Conservation (phyloP, 2,329 filamentous ascomycete species). For the Claviceps humidiphila region DNA sequence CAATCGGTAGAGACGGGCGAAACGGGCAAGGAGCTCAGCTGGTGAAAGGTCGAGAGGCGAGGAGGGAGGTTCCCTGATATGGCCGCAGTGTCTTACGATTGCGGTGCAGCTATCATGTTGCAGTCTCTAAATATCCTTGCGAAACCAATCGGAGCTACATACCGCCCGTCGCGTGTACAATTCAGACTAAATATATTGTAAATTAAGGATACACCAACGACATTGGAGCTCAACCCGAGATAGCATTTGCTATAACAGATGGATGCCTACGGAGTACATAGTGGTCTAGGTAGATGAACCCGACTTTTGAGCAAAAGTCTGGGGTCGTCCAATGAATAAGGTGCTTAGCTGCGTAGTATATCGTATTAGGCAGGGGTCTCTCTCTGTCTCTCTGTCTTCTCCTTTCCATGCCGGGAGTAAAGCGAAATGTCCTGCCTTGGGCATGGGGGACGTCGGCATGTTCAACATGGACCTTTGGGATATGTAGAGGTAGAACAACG, state of each 20-base stretch:
- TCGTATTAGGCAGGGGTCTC: too few species aligned
- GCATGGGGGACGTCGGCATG: too few species aligned
- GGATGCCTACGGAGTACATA: not conserved
- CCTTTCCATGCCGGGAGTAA: too few species aligned
- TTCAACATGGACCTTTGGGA: too few species aligned
- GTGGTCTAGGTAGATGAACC: not conserved
- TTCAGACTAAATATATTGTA: slow-evolving; percentile 1
- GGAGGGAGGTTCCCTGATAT: not conserved
- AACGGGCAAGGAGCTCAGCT: not conserved
- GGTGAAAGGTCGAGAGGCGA: not conserved
- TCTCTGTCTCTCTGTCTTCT: too few species aligned
- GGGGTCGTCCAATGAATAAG: too few species aligned
- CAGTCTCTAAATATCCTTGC: not conserved
- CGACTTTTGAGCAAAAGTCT: not conserved
- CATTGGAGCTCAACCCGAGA: not conserved
- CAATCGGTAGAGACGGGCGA: not conserved
- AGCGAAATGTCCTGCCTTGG: too few species aligned
- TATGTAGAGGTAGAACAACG: too few species aligned
- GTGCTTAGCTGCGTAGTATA: too few species aligned
- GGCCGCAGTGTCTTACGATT: not conserved
- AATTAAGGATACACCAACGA: slow-evolving; percentile 1
- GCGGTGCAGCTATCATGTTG: not conserved
- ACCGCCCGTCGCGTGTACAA: not conserved
- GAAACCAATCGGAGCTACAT: not conserved
- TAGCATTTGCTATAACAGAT: not conserved